phyloP scores from a whole-genome alignment of 2,329 filamentous ascomycete genomes.

The Venturiaceae sp. region DNA sequence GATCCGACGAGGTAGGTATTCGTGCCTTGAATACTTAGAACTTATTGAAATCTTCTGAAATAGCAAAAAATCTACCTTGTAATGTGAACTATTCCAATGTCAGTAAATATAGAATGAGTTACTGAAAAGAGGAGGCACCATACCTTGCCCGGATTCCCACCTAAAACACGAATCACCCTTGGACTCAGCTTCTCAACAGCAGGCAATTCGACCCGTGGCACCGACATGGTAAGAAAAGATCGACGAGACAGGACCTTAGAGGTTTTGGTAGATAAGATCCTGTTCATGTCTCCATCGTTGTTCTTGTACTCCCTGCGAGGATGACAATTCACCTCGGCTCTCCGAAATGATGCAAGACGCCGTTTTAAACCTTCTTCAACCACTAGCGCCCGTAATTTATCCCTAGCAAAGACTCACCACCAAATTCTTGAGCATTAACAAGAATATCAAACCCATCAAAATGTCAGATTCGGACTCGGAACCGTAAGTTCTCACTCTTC shows the following conservation, averaged over 20 bases:
- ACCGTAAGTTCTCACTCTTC: background rate
- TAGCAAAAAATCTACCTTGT: constrained; percentile 39
- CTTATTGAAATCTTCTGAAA: background rate
- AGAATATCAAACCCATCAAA: background rate
- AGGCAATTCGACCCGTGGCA: constrained; percentile 49
- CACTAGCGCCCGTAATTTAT: background rate
- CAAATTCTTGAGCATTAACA: background rate
- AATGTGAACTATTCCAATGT: constrained; percentile 41
- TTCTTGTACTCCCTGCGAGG: background rate
- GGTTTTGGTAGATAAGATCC: constrained; percentile 7
- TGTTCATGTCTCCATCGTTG: background rate
- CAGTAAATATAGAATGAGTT: background rate
- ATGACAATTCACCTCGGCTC: constrained; percentile 1
- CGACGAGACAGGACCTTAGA: constrained; percentile 14
- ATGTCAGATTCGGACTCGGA: background rate
- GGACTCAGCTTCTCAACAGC: constrained; percentile 71
- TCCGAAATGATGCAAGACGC: no score
- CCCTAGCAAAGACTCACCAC: background rate
- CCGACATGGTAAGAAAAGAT: constrained; percentile 13
- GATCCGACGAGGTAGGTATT: constrained; percentile 91
- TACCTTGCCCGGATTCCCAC: constrained; percentile 81
- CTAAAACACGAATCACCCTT: constrained; percentile 72
- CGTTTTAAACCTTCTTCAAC: no score
- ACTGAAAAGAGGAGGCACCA: constrained; percentile 9
- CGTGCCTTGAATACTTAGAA: constrained; percentile 52